phyloP scores from a whole-genome alignment of 83 land plant genomes.

The Larix sibirica region DNA sequence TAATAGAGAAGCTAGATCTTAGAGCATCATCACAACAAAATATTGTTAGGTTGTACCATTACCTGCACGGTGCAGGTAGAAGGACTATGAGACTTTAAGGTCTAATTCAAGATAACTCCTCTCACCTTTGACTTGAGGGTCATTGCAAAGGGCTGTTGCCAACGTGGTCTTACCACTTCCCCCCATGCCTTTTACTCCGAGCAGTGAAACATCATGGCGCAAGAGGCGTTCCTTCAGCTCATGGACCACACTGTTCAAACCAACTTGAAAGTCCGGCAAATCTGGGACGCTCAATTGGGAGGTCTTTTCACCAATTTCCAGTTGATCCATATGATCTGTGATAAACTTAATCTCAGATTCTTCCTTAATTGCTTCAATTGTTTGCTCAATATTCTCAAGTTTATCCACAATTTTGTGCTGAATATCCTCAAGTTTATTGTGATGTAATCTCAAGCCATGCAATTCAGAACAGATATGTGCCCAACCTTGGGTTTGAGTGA shows the following conservation, averaged over 20 bases:
- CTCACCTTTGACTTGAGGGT: slow-evolving; percentile 1
- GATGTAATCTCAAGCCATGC: background rate
- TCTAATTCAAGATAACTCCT: background rate
- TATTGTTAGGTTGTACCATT: background rate
- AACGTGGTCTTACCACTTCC: slow-evolving; percentile 6
- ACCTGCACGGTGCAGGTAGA: background rate
- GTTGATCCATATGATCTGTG: no score
- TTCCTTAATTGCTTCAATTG: background rate
- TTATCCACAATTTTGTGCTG: background rate
- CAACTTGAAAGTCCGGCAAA: background rate
- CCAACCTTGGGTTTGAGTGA: background rate
- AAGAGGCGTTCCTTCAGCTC: background rate
- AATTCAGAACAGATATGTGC: background rate
- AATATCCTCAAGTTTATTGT: background rate
- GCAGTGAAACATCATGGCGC: background rate
- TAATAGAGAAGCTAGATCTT: background rate
- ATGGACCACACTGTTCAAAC: background rate
- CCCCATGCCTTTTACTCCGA: slow-evolving; percentile 7
- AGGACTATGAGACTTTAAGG: background rate
- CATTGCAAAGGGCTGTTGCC: background rate
- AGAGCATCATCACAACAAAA: no score
- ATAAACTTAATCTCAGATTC: background rate
- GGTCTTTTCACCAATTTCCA: no score
- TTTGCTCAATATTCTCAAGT: background rate
- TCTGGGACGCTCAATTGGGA: background rate